phyloP scores from a whole-genome alignment of 805 yeast genomes.

The Brettanomyces anomalus region DNA sequence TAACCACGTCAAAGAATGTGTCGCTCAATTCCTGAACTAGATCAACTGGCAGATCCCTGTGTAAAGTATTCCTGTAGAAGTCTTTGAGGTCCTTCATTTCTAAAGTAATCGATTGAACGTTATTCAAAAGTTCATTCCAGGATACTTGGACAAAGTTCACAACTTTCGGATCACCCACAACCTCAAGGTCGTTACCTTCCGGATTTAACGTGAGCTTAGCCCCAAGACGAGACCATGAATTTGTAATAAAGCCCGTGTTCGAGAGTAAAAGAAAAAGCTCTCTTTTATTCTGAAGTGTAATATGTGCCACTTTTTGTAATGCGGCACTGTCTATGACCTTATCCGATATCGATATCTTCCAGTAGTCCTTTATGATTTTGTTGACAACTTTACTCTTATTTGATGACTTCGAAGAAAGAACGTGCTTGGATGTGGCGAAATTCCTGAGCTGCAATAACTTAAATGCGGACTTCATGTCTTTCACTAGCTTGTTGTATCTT shows the following conservation, averaged over 20 bases:
- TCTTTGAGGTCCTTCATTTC: constrained; percentile 11
- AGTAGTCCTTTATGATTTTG: constrained; percentile 15
- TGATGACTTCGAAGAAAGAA: constrained; percentile 4
- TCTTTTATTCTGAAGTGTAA: constrained; percentile 20
- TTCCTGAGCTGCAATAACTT: constrained; percentile 15
- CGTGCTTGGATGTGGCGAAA: constrained; percentile 10
- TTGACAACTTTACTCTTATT: constrained; percentile 15
- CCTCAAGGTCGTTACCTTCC: constrained; percentile 18
- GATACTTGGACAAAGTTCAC: constrained; percentile 26
- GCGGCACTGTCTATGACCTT: constrained; percentile 9
- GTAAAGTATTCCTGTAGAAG: constrained; percentile 12
- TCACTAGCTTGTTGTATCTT: constrained; percentile 14
- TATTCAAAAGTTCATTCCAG: constrained; percentile 24
- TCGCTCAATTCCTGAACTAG: constrained; percentile 20
- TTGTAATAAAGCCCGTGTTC: constrained; percentile 23
- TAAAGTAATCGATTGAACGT: constrained; percentile 14
- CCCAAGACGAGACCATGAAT: constrained; percentile 28
- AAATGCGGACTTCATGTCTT: constrained; percentile 13
- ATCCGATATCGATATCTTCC: constrained; percentile 18
- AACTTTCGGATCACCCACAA: constrained; percentile 20
- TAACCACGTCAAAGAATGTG: constrained; percentile 25
- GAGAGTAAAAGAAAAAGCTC: constrained; percentile 26
- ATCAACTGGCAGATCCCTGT: constrained; percentile 17
- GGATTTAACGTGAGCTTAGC: constrained; percentile 23
- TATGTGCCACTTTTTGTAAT: constrained; percentile 14